phyloP scores from a whole-genome alignment of 257 asterid species.

The Penstemon davidsonii region DNA sequence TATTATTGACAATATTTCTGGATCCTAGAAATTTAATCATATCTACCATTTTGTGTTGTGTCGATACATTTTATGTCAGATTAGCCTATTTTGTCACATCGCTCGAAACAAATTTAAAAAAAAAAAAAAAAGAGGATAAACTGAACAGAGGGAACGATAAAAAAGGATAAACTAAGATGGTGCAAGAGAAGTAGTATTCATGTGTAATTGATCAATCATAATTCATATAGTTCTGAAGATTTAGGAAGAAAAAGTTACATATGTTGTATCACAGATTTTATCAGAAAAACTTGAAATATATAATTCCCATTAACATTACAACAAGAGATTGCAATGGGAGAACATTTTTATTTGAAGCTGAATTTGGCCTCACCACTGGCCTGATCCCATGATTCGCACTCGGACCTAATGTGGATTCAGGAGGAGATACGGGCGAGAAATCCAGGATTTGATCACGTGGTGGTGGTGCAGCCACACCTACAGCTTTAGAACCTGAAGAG shows the following conservation, averaged over 20 bases:
- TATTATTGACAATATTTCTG: too few species aligned
- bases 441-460: conserved; percentile 27
- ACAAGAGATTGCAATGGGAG: conserved; percentile 28
- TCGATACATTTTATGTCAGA: too few species aligned
- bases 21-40: too few species aligned
- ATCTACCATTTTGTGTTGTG: too few species aligned
- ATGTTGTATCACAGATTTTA: not conserved
- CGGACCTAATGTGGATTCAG: conserved; percentile 42
- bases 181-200: not conserved
- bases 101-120: not conserved
- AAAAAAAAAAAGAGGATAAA: not conserved
- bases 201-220: not conserved
- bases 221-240: not conserved
- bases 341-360: conserved; percentile 37
- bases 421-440: conserved; percentile 41
- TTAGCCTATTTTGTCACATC: too few species aligned
- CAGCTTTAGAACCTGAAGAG: conserved; percentile 49
- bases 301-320: conserved; percentile 31
- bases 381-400: conserved; percentile 49
- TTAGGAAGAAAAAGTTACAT: not conserved
- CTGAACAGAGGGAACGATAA: not conserved
- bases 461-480: conserved; percentile 37
- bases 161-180: not conserved
- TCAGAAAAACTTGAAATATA: conserved; percentile 32
- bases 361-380: conserved; percentile 50